Evolutionary conservation across 2,329 filamentous ascomycete genomes (phyloP), one percentile per base, ranked within the genome.

Genomic region (Ustulina deusta): DNA sequence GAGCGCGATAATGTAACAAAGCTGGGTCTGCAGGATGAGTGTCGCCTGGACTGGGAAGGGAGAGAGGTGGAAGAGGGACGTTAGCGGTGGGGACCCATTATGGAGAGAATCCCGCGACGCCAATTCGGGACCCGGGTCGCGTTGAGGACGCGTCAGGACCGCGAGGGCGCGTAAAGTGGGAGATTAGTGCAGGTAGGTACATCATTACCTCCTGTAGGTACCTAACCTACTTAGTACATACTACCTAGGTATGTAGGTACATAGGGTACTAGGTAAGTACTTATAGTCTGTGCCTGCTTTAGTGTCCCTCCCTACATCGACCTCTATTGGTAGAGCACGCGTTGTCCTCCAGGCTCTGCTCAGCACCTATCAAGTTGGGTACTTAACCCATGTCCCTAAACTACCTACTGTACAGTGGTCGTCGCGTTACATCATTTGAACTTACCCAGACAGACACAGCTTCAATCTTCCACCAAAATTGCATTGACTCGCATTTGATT

Each of bases 81-180:
- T 22, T 22, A 55, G 32, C 51, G 40, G 65, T 61, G 57, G 57
- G 25, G 54, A 6, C n/a, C 49, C n/a, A 36, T 40, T n/a, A 42
- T 42, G 13, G 15, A 56, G 36, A 27, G 20, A 34, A 29, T 54
- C 51, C 29, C 40, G 32, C 34, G n/a, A 22, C 17, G 27, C 57
- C 22, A 63, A 46, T 54, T 29, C 6, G 6, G 9, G 34, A 58
- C 52, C 20, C 7, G 17, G 10, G 29, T 58, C 78, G 77, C 75
- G 77, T 74, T 52, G 10, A 34, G 61, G 65, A 67, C 63, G 69
- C 71, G 71, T 64, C 22, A 17, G 9, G 34, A 11, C 52, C 59
- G 62, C 56, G 63, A 63, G 10, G 64, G 77, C 83, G 82, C 82
- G 83, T 85, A 79, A 82, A 85, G 80, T 83, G 79, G 73, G 73